Evolutionary conservation across 1,284 basidiomycete genomes (phyloP), one percentile per base, ranked within the genome.

Genomic region (Pholiota adiposa): DNA sequence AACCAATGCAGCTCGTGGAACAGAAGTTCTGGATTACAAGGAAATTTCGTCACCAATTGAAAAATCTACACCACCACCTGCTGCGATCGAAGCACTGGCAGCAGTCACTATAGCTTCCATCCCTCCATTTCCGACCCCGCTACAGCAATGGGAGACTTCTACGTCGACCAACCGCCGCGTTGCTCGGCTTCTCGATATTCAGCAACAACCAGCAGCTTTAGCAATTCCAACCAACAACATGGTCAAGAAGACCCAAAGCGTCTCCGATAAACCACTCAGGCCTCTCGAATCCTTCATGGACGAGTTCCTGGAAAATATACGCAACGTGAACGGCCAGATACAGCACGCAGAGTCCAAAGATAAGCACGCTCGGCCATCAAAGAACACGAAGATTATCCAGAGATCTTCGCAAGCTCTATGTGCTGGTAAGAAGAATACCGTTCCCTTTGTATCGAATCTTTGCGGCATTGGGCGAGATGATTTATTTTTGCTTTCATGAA

Each of bases 241-340:
- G 33, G 2, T 52, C 6, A 50, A 31, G n/a, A 46, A 44, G 8
- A 9, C 29, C n/a, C 29, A 18, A 4, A 31, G 29, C 11, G 11
- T 5, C 43, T 29, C 44, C 7, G 31, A 43, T 33, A 71, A 68
- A 61, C 54, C 54, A n/a, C 59, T 70, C 18, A 67, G 61, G 50
- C 66, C 70, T 11, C 63, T 73, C 34, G 66, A 61, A 19, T 69
- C 69, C 23, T 72, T 72, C 53, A 62, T 73, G 31, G 65, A 69
- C 48, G 65, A 60, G 19, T 70, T 73, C 51, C 43, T 73, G 43
- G 66, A 67, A 51, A 66, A 65, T 49, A 66, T 67, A 5, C 63
- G 54, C 18, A 61, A 12, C 31, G 51, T 61, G 19, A 56, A 51
- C 29, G 51, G 44, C 31, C 36, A 43, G 31, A 23, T 9, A 12